Percentiles rank a stretch among this genome's conserved stretches.
Conservation (phyloP, 2,329 filamentous ascomycete species). For the Raffaelea deltoideospora region DNA sequence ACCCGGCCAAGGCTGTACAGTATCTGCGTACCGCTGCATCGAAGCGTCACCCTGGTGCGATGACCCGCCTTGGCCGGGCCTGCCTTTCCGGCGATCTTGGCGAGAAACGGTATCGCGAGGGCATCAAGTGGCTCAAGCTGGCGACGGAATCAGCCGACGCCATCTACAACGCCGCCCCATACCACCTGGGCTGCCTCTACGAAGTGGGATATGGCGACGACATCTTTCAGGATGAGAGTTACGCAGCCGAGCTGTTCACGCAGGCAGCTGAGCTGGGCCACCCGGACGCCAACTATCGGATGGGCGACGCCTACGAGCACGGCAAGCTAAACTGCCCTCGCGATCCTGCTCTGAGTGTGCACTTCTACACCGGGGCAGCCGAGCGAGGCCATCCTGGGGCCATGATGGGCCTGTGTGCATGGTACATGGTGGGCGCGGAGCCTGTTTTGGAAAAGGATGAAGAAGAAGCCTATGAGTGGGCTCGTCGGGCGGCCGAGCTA, state of each 20-base stretch:
- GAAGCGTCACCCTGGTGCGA: constrained; percentile 89
- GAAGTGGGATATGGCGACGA: constrained; percentile 90
- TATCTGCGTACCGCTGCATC: constrained; percentile 82
- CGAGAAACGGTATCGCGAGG: constrained; percentile 73
- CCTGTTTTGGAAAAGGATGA: constrained; percentile 90
- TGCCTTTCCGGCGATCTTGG: constrained; percentile 85
- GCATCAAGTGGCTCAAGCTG: constrained; percentile 90
- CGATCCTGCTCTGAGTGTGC: constrained; percentile 84
- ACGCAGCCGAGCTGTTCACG: constrained; percentile 87
- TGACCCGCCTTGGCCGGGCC: constrained; percentile 80
- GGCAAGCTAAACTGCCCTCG: constrained; percentile 74
- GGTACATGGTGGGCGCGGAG: constrained; percentile 93
- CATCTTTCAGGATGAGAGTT: constrained; percentile 77
- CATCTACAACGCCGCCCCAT: constrained; percentile 88
- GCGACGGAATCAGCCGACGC: constrained; percentile 77
- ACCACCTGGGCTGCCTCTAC: constrained; percentile 76
- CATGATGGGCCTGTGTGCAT: constrained; percentile 98
- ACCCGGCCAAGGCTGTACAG: constrained; percentile 82
- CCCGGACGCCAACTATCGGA: constrained; percentile 66
- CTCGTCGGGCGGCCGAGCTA: constrained; percentile 66
- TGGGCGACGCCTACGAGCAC: constrained; percentile 96
- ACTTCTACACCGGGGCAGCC: constrained; percentile 92
- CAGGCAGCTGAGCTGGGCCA: constrained; percentile 88
- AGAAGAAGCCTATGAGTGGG: constrained; percentile 94
- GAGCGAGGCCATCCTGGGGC: constrained; percentile 69